These are phyloP conservation scores for Solanum bukasovii DNA, from an alignment of 257 asterid species.

Conservation along the genomic window DNA sequence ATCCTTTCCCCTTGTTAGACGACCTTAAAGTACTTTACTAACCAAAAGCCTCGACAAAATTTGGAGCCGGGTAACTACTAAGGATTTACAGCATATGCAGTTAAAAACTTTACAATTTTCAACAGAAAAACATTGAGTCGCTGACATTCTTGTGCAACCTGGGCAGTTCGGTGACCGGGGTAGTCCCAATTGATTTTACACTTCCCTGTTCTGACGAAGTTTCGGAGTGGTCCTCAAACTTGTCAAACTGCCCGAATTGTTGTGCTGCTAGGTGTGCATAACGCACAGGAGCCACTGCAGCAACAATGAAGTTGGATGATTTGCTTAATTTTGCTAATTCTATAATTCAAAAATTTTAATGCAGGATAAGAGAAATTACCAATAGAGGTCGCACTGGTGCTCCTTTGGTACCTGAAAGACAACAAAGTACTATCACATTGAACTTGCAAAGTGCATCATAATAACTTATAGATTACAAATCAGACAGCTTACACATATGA, in stretches of 20 bases:
- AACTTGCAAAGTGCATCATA: conserved; percentile 4
- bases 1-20: not conserved
- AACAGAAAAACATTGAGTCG: conserved; percentile 91
- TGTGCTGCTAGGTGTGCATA: conserved; percentile 94
- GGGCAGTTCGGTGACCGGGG: conserved; percentile 57
- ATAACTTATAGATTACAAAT: not conserved
- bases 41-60: not conserved
- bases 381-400: conserved; percentile 65
- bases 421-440: not conserved
- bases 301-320: not conserved
- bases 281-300: conserved; percentile 75
- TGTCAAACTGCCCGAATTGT: conserved; percentile 66
- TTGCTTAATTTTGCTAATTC: not conserved
- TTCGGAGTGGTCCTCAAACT: conserved; percentile 56
- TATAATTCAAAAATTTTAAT: not conserved
- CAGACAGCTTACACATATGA: conserved; percentile 70
- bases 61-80: not conserved
- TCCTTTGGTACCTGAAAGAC: conserved; percentile 58
- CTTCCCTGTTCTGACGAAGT: conserved; percentile 38
- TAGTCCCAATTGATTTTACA: conserved; percentile 17
- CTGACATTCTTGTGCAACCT: conserved; percentile 61
- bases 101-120: conserved; percentile 4
- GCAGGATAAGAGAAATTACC: conserved; percentile 34
- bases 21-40: not conserved
- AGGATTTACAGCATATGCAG: conserved; percentile 1